A percentile compares a stretch with the other conserved stretches of the same genome.
Conservation (phyloP, 1,139 yeast species). For the Yamadazyma atlantica region DNA sequence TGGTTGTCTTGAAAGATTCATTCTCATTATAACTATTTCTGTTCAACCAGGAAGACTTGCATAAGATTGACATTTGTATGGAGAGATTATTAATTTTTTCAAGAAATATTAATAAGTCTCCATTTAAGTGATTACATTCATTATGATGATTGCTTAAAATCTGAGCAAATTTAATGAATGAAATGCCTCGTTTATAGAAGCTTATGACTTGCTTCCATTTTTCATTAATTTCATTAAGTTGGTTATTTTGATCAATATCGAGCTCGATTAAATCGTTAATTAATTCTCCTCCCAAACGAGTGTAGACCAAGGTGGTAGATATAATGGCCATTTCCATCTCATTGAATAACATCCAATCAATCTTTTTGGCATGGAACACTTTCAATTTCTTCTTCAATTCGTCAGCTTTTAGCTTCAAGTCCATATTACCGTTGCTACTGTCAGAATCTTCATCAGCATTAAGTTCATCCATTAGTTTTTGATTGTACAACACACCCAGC, state of each 20-base stretch:
- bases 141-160: conserved; percentile 11
- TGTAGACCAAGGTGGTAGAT: conserved; percentile 30
- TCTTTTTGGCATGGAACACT: not conserved
- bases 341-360: conserved; percentile 29
- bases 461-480: not conserved
- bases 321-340: conserved; percentile 30
- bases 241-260: conserved; percentile 18
- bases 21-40: conserved; percentile 27
- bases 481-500: conserved; percentile 7
- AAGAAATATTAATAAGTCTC: conserved; percentile 22
- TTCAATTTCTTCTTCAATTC: not conserved
- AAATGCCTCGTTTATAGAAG: conserved; percentile 33
- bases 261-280: conserved; percentile 33
- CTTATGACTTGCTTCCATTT: conserved; percentile 40
- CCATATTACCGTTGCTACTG: not conserved
- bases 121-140: conserved; percentile 13
- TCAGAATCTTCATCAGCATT: not conserved
- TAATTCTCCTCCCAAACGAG: conserved; percentile 36
- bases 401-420: not conserved
- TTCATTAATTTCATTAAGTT: conserved; percentile 15
- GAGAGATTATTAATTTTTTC: conserved; percentile 30
- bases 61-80: conserved; percentile 41
- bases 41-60: conserved; percentile 40
- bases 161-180: conserved; percentile 24
- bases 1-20: conserved; percentile 30